Percentiles rank a stretch among this genome's conserved stretches.
Conservation (phyloP, 176 grass and related monocot species). For the Hordeum marinum region DNA sequence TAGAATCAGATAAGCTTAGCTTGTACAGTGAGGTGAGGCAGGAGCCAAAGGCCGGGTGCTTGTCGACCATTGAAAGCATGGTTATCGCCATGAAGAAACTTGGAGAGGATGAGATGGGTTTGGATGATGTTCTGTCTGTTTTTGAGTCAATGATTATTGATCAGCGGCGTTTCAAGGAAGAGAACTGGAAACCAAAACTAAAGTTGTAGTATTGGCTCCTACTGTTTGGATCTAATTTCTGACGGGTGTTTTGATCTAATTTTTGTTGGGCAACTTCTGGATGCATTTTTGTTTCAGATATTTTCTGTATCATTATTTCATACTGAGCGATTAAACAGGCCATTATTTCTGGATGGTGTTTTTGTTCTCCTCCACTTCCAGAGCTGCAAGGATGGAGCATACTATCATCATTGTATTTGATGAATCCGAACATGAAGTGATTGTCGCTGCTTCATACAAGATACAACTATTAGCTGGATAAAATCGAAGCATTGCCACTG, state of each 20-base stretch:
- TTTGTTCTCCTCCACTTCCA: neutral
- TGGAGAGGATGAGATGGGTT: conserved; percentile 54
- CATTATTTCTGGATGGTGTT: neutral
- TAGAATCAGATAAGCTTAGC: conserved; percentile 64
- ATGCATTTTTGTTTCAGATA: conserved; percentile 26
- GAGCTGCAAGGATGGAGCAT: neutral
- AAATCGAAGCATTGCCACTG: too few relatives aligned
- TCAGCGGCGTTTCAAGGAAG: conserved; percentile 70
- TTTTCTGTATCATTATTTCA: conserved; percentile 8
- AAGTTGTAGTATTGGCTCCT: neutral
- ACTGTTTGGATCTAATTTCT: neutral
- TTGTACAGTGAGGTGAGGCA: conserved; percentile 83
- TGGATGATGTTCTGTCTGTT: conserved; percentile 67
- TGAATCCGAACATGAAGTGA: neutral
- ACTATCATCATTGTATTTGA: neutral
- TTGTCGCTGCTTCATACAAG: neutral
- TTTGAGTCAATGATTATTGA: conserved; percentile 89
- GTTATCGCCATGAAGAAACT: conserved; percentile 75
- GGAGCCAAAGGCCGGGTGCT: conserved; percentile 72
- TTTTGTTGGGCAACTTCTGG: conserved; percentile 14
- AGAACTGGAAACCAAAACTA: conserved; percentile 46
- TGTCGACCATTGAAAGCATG: conserved; percentile 94
- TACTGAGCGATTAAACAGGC: neutral
- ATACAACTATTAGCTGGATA: neutral
- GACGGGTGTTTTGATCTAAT: neutral